A percentile compares a stretch with the other conserved stretches of the same genome.
Conservation (phyloP, 371 early-diverging fungal genomes). For the Phascolomyces articulosus region DNA sequence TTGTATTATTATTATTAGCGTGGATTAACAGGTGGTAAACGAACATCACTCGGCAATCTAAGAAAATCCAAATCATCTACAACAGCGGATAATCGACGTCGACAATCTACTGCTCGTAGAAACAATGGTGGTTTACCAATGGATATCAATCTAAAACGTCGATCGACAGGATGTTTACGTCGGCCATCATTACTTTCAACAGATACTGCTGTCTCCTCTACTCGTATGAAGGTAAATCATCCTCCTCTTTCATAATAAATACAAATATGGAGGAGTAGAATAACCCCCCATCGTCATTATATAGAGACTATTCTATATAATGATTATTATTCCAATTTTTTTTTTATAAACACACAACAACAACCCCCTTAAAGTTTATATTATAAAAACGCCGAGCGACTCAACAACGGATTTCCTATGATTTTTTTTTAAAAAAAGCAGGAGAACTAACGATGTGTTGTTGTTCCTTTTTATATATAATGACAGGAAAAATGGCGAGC, state of each 20-base stretch:
- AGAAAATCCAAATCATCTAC: constrained; percentile 33
- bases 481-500: constrained; percentile 44
- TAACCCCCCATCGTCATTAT: too few relatives aligned
- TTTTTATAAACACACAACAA: background rate
- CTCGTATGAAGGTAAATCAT: background rate
- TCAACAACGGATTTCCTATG: too few relatives aligned
- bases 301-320: too few relatives aligned
- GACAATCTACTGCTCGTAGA: constrained; percentile 17
- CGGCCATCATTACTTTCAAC: constrained; percentile 15
- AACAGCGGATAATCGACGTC: constrained; percentile 32
- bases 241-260: too few relatives aligned
- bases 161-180: constrained; percentile 46
- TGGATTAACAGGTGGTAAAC: constrained; percentile 31
- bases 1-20: background rate
- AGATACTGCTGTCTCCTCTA: background rate
- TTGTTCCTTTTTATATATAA: constrained; percentile 1
- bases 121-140: background rate
- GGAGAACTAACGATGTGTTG: too few relatives aligned
- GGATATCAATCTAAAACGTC: constrained; percentile 38
- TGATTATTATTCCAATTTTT: too few relatives aligned
- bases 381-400: too few relatives aligned
- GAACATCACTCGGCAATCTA: constrained; percentile 38
- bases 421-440: too few relatives aligned
- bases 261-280: too few relatives aligned
- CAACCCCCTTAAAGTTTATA: too few relatives aligned